Base-by-base conservation (phyloP, 805 yeast species). In the Candida ovalis region DNA sequence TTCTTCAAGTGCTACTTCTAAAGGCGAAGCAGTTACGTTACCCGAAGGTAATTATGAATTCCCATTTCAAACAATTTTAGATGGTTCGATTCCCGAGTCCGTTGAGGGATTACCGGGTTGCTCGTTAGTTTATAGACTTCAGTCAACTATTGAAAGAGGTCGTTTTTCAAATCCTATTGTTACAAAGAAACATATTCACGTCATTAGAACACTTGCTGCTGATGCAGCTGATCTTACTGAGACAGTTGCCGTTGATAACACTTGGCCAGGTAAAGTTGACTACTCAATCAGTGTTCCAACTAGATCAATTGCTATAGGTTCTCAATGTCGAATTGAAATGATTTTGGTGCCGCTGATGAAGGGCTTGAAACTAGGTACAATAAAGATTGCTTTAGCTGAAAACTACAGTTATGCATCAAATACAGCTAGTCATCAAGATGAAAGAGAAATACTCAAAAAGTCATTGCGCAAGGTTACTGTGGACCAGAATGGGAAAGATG, bases 231-330 rank as follows among this genome's bases (percentile, higher is more conserved):
- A 94, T 59, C 72, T 90, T 22, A 77, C 95, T 0, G 97, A 92
- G 65, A 88, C 98, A 0, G 87, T 91, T 57, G 88, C 96, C 0
- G 95, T 92, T 28, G 96, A 90, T 61, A 92, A 92, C 63, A 84
- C 91, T 1, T 92, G 98, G 98, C 97, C 98, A 2, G 73, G 82
- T 41, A 94, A 94, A 63, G 88, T 92, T 28, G 97, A 92, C 60
- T 92, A 92, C 64, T 78, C 89, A 2, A 81, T 94, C 50, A 85
- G 88, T 45, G 82, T 88, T 5, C 97, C 98, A 0, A 75, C 88
- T 23, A 84, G 88, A 59, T 96, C 97, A 0, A 78, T 89, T 22
- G 95, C 98, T 0, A 83, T 94, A 39, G 99, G 99, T 1, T 82
- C 96, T 0, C 70, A 80, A 0, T 73, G 86, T 5, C 86, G 88